Evolutionary conservation across 768 basidiomycete species (phyloP).

Genomic region (Cubamyces sp.): DNA sequence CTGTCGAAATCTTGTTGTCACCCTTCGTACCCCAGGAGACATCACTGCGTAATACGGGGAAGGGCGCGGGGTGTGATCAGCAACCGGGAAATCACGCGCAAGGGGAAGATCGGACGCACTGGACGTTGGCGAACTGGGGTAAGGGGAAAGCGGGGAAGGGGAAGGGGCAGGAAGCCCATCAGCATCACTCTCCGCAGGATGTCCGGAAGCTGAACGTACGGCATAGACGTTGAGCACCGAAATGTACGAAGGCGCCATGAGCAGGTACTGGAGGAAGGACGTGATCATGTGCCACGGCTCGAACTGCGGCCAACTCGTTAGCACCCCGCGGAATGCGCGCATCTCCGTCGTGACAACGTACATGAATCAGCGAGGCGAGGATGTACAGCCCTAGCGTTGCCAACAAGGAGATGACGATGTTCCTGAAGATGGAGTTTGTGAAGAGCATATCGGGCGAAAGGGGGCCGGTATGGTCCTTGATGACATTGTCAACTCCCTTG

Average conservation of each 20-base stretch:
- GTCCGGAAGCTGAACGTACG: slow-evolving; percentile 41
- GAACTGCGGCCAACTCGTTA: slow-evolving; percentile 51
- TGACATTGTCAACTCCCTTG: slow-evolving; percentile 72
- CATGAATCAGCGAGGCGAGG: slow-evolving; percentile 80
- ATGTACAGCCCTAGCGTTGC: slow-evolving; percentile 93
- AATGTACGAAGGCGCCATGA: slow-evolving; percentile 94
- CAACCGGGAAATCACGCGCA: background rate
- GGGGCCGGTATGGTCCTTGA: slow-evolving; percentile 43
- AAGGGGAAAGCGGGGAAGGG: no score
- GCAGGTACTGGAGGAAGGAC: slow-evolving; percentile 88
- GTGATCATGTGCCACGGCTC: slow-evolving; percentile 99
- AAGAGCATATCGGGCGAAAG: slow-evolving; percentile 66
- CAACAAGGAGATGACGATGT: slow-evolving; percentile 82
- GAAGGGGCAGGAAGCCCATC: background rate
- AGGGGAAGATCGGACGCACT: slow-evolving; percentile 39
- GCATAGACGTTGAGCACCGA: slow-evolving; percentile 92
- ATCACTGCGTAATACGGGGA: slow-evolving; percentile 48
- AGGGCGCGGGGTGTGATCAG: slow-evolving; percentile 3
- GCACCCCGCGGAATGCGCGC: background rate
- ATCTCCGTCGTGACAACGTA: slow-evolving; percentile 43
- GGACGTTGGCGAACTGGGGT: slow-evolving; percentile 78
- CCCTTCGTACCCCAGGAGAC: slow-evolving; percentile 97
- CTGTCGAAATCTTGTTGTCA: slow-evolving; percentile 82
- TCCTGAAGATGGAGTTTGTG: slow-evolving; percentile 77
- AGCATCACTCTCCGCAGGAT: slow-evolving; percentile 8